Evolutionary conservation across 768 basidiomycete species (phyloP), one percentile per base, ranked within the genome.

Genomic region (Leccinum variicolor): DNA sequence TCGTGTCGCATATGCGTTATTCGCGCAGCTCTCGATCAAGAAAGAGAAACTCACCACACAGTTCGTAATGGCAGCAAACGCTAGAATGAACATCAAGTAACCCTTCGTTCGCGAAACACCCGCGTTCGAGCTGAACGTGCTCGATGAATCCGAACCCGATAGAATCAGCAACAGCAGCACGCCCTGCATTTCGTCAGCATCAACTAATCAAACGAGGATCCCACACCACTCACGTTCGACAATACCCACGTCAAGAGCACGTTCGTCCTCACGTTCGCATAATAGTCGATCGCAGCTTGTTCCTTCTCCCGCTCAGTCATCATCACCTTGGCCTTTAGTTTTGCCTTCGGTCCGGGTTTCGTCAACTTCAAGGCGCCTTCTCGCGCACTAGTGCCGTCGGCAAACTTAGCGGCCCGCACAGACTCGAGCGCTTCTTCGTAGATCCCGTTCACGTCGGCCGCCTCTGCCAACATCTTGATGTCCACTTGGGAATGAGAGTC

Each of bases 261-360:
- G 74, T 94, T 93, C 7, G 92, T 93, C 61, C 92, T 77, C 54
- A 94, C 90, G 64, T 85, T 86, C 1, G 92, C 90, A 70, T 94
- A 95, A 74, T 94, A 94, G 63, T 92, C 90, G 66, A 85, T 87
- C 10, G 89, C 89, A 1, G 80, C 81, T 61, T 85, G 81, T 62
- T 92, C 89, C 67, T 79, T 84, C 70, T 92, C 90, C 13, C 82
- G 80, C 17, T 77, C 73, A 25, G 71, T 81, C 58, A 73, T 81
- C 58, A 73, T 71, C 34, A 23, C 59, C 28, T 63, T 67, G 4
- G 64, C 53, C 53, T 51, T 71, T 4, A n/a, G 68, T 15, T 62
- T 61, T 2, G 7, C 53, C 29, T 15, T 54, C 3, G 43, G 21
- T 1, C 50, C 60, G 31, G 46, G 58, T 43, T 60, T 64, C 39